phyloP scores from a whole-genome alignment of 495 filamentous ascomycete species.

The Penicillium pulvis region DNA sequence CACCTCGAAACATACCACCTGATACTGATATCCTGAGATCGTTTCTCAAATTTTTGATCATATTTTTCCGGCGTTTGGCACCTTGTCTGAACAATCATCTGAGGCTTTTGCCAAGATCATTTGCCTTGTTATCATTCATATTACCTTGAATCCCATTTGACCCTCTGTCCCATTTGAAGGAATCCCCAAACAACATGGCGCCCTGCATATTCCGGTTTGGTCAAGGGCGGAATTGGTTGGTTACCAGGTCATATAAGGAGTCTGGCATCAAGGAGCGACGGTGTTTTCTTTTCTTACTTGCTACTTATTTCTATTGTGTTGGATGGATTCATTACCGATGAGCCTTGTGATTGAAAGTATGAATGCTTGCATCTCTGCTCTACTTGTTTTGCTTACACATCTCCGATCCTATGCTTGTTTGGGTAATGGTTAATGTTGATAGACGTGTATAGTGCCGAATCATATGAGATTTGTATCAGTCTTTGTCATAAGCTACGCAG shows the following conservation, averaged over 20 bases:
- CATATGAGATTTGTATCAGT: neutral
- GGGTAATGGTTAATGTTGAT: constrained; percentile 1
- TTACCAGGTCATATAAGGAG: neutral
- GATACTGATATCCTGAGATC: constrained; percentile 16
- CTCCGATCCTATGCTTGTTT: neutral
- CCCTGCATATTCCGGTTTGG: constrained; percentile 4
- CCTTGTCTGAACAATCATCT: neutral
- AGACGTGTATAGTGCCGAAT: neutral
- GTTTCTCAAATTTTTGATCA: constrained; percentile 4
- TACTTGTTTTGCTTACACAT: neutral
- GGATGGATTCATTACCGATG: neutral
- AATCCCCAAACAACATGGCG: neutral
- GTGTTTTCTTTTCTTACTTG: constrained; percentile 7
- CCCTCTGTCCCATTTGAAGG: neutral
- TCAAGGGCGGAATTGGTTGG: neutral
- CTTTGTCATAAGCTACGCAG: neutral
- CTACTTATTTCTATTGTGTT: constrained; percentile 2
- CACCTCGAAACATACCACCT: constrained; percentile 1
- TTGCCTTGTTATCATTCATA: neutral
- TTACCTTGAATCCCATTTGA: neutral
- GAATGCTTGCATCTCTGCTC: neutral
- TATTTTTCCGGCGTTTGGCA: constrained; percentile 14
- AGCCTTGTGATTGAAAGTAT: constrained; percentile 5
- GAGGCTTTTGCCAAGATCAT: neutral
- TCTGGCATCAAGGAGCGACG: constrained; percentile 10